Evolutionary conservation across 2,329 filamentous ascomycete genomes (phyloP), one percentile per base, ranked within the genome.

Genomic region (Metarhizium album): DNA sequence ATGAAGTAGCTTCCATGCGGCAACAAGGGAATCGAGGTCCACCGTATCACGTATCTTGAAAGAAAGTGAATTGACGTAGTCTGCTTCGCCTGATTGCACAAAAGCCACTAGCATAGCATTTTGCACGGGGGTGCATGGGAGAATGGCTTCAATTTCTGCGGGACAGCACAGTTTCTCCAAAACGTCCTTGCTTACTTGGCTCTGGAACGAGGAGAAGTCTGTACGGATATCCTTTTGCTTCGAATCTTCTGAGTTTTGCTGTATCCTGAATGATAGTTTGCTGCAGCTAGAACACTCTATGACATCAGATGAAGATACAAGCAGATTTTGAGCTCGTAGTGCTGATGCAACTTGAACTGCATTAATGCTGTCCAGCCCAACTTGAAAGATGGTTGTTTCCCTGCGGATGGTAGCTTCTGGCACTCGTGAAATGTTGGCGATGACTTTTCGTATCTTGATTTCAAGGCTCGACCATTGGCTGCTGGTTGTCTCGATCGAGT

Each of bases 331-430:
- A 38, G 74, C 76, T 18, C 84, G 80, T 16, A 96, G 70, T 24
- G 75, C 69, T 1, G 80, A 75, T 1, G 89, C 87, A 9, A 95
- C 73, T 60, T 95, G 90, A 4, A 84, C 76, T 0, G 89, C 87
- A 53, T 86, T 90, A 60, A 97, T 93, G 62, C 90, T 96, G 66
- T 96, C 90, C 3, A 96, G 71, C 0, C 91, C 91, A n/a, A 95
- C 78, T 52, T 86, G 82, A 59, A 91, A 95, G 46, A 97, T 88
- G 0, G 87, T 89, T 0, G 82, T 88, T 9, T 76, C 62, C 13
- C 73, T 74, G 3, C 63, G 59, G 45, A 95, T 83, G 0, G 68
- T 69, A 0, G 71, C 59, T 2, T 62, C 51, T 0, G 76, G 63
- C 4, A 76, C 66, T 2, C 72, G 69, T 1, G 85, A 82, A 23